phyloP scores from a whole-genome alignment of 1,284 basidiomycete species.

The Puccinia novopanici region DNA sequence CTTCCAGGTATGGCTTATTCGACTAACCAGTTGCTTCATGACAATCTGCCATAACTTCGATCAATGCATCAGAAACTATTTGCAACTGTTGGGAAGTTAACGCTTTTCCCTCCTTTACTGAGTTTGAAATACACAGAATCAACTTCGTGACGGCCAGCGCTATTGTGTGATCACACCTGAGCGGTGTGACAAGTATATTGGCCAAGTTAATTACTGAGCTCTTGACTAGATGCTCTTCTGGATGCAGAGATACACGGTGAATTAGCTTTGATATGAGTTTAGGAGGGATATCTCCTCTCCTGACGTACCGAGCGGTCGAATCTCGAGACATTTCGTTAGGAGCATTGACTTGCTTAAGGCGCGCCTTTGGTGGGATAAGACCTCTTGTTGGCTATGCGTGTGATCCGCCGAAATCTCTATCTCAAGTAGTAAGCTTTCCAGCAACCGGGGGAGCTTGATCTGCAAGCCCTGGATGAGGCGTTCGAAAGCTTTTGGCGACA shows the following conservation, averaged over 20 bases:
- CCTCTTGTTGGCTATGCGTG: not conserved
- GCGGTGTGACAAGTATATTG: conserved; percentile 12
- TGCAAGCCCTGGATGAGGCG: conserved; percentile 14
- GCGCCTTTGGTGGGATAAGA: not conserved
- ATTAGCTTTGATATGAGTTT: not conserved
- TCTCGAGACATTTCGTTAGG: conserved; percentile 18
- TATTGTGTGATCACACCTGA: conserved; percentile 10
- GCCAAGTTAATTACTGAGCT: conserved; percentile 13
- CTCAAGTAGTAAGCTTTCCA: conserved; percentile 18
- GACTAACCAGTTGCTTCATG: conserved; percentile 1
- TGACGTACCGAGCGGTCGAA: not conserved
- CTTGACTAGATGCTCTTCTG: conserved; percentile 5
- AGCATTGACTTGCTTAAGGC: conserved; percentile 18
- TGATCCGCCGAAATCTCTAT: conserved; percentile 7
- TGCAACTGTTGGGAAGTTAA: conserved; percentile 6
- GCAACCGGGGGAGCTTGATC: not conserved
- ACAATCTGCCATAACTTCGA: conserved; percentile 5
- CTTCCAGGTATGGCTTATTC: not conserved
- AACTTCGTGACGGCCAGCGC: conserved; percentile 9
- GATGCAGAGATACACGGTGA: not conserved
- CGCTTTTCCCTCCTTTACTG: not conserved
- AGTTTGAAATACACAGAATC: conserved; percentile 5
- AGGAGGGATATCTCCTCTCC: not conserved
- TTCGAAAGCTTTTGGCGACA: not conserved
- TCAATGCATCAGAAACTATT: conserved; percentile 15